Percentiles rank a stretch among this genome's conserved stretches.
Evolutionary conservation across 1,284 basidiomycete genomes (phyloP).

Genomic region (Coniferiporia weirii): DNA sequence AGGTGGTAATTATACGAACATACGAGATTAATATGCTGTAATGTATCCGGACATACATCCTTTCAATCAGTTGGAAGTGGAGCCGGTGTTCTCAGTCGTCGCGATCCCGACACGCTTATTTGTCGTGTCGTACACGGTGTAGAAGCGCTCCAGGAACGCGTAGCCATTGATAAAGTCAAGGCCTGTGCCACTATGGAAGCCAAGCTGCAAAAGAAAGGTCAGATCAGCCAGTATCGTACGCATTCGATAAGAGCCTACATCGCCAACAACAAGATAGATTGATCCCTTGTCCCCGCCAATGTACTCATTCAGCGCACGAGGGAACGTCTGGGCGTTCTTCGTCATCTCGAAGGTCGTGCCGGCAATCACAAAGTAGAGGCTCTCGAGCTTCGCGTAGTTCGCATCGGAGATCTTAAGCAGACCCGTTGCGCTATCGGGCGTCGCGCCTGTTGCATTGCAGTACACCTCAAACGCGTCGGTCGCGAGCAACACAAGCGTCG

Average conservation of each 20-base stretch:
- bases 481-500: conserved; percentile 20
- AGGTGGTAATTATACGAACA: too few species aligned
- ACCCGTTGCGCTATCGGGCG: conserved; percentile 18
- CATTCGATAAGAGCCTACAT: conserved; percentile 3
- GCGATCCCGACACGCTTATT: conserved; percentile 48
- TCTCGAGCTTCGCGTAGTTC: conserved; percentile 17
- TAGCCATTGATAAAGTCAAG: conserved; percentile 30
- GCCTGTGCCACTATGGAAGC: conserved; percentile 17
- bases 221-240: neutral
- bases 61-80: conserved; percentile 47
- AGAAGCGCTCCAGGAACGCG: conserved; percentile 25
- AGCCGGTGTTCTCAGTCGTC: conserved; percentile 46
- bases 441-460: conserved; percentile 16
- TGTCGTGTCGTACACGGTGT: conserved; percentile 30
- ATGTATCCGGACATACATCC: neutral
- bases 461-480: conserved; percentile 20
- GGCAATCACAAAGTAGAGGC: conserved; percentile 19
- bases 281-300: conserved; percentile 16
- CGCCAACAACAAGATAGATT: conserved; percentile 21
- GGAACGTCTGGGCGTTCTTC: conserved; percentile 21
- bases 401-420: conserved; percentile 18
- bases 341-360: conserved; percentile 19
- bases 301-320: conserved; percentile 18
- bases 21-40: too few species aligned
- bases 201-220: conserved; percentile 22